Evolutionary conservation across 2,329 filamentous ascomycete species (phyloP).

Genomic region (Penicillium digitatum): DNA sequence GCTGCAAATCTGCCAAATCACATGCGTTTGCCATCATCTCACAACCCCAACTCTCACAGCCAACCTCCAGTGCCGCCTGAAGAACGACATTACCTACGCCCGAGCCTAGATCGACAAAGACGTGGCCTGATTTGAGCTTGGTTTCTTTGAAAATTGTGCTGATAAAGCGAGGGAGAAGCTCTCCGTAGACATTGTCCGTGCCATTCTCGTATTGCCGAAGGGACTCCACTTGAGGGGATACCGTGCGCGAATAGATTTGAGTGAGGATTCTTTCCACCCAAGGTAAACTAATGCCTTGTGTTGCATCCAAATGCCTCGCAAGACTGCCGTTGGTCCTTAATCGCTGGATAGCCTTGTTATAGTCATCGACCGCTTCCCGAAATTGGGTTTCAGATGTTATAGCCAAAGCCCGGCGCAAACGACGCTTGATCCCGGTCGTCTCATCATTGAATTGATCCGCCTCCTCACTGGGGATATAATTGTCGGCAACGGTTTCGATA

Average conservation of each 20-base stretch:
- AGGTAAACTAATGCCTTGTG: constrained; percentile 65
- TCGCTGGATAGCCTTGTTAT: constrained; percentile 66
- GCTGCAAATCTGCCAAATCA: constrained; percentile 73
- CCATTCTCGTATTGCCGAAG: constrained; percentile 84
- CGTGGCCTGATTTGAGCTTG: constrained; percentile 71
- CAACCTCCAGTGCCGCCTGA: constrained; percentile 87
- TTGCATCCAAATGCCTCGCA: constrained; percentile 64
- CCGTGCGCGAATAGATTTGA: constrained; percentile 87
- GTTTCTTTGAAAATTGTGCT: constrained; percentile 76
- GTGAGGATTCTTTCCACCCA: constrained; percentile 76
- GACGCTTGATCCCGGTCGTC: constrained; percentile 68
- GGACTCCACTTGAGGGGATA: constrained; percentile 80
- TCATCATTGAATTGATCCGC: constrained; percentile 66
- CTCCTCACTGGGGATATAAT: constrained; percentile 71
- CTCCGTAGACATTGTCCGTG: constrained; percentile 90
- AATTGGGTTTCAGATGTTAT: constrained; percentile 68
- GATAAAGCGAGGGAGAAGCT: constrained; percentile 80
- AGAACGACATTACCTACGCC: constrained; percentile 94
- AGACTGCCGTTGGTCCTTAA: constrained; percentile 69
- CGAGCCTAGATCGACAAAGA: constrained; percentile 92
- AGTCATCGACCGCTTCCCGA: constrained; percentile 66
- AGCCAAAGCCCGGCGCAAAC: constrained; percentile 69
- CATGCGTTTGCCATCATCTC: constrained; percentile 93
- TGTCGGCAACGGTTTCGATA: constrained; percentile 65
- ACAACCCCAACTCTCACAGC: constrained; percentile 92